phyloP scores from a whole-genome alignment of 495 filamentous ascomycete species.

The Rostrohypoxylon terebratum region DNA sequence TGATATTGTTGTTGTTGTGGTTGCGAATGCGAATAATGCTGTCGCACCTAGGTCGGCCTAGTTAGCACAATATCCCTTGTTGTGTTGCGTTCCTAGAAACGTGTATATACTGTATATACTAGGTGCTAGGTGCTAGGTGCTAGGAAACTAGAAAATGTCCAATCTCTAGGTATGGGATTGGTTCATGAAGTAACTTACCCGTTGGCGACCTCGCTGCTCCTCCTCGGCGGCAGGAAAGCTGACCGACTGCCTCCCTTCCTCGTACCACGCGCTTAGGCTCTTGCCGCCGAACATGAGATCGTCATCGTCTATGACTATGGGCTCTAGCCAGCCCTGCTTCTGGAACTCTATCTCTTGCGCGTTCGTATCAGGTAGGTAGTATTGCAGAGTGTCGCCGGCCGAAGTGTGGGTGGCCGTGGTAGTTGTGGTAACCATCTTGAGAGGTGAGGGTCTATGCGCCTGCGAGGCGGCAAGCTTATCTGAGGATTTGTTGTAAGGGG shows the following conservation, averaged over 20 bases:
- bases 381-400: conserved; percentile 48
- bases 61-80: conserved; percentile 12
- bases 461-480: conserved; percentile 35
- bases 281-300: conserved; percentile 69
- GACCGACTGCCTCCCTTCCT: conserved; percentile 61
- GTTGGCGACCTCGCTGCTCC: conserved; percentile 58
- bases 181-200: conserved; percentile 37
- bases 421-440: conserved; percentile 51
- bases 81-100: neutral
- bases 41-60: conserved; percentile 33
- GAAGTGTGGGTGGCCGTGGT: conserved; percentile 36
- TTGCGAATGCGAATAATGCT: conserved; percentile 41
- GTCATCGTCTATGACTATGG: conserved; percentile 67
- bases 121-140: neutral
- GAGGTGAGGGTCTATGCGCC: conserved; percentile 45
- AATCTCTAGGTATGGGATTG: too few relatives aligned
- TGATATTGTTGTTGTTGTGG: conserved; percentile 41
- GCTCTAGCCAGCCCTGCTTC: conserved; percentile 60
- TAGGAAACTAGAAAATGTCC: neutral
- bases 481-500: conserved; percentile 28
- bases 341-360: conserved; percentile 52
- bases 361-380: conserved; percentile 56
- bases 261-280: conserved; percentile 66
- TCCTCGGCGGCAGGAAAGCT: conserved; percentile 56
- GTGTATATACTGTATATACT: too few relatives aligned